Evolutionary conservation across 2,329 filamentous ascomycete genomes (phyloP), one percentile per base, ranked within the genome.

Genomic region (Colletotrichum tropicale): DNA sequence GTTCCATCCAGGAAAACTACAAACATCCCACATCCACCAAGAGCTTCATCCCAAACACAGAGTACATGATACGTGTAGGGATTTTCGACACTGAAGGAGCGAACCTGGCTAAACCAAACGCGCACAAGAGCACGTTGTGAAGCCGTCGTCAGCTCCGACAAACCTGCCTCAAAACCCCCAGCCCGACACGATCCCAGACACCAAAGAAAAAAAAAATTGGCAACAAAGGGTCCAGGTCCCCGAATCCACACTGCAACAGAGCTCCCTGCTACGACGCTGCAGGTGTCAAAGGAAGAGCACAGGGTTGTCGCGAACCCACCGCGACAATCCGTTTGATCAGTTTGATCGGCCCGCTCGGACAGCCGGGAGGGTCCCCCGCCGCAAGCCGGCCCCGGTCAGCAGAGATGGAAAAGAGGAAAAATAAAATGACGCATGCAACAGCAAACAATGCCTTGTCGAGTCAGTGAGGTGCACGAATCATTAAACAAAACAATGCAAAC

Each of bases 271-370:
- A 30, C 28, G 30, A 67, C 36, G 36, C 26, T 61, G 28, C 56
- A 38, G 26, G 55, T 70, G 67, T 18, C 65, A 71, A 70, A 48
- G 9, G 18, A 32, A 65, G 38, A 69, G 28, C 56, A 52, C 55
- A 48, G 67, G 56, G 67, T 34, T 26, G 18, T 48, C 9, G 16
- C 52, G 13, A 48, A 55, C 58, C 67, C 56, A 70, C 67, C 7
- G 6, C 34, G n/a, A 16, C 66, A 38, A 34, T 15, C 32, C 21
- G 32, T 26, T 38, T 38, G 38, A 55, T 32, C 16, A 8, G 56
- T 70, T 70, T 70, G 67, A 70, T 70, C 67, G 67, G 56, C 67
- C 67, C 67, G 67, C 67, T 70, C 28, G 56, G 67, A 70, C 67
- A n/a, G 21, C 28, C 36, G 55, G 66, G 36, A 61, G 18, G 62